Evolutionary conservation across 116 monocot genomes (phyloP).

Genomic region (Dioscorea cayenensis): DNA sequence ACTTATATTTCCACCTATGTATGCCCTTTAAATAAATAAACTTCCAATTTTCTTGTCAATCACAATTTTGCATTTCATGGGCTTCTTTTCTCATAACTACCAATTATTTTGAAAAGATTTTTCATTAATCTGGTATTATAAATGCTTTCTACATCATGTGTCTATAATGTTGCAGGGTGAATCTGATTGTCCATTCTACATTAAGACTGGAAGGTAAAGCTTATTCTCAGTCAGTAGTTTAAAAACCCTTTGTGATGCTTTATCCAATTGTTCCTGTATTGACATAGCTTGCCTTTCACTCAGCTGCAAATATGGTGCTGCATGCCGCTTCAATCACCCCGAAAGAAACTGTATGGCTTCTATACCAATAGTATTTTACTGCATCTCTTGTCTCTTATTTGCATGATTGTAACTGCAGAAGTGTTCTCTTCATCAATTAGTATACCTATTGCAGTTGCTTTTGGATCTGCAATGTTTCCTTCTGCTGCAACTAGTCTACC

Average conservation of each 20-base stretch:
- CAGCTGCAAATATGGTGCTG: conserved; percentile 94
- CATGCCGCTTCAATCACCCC: conserved; percentile 87
- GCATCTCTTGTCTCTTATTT: not conserved
- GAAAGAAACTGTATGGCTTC: conserved; percentile 48
- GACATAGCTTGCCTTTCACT: not conserved
- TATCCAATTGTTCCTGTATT: not conserved
- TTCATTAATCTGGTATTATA: too few relatives aligned
- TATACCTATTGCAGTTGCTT: conserved; percentile 15
- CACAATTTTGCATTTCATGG: too few relatives aligned
- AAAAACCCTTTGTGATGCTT: not conserved
- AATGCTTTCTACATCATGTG: not conserved
- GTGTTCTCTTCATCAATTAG: not conserved
- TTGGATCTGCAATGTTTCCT: conserved; percentile 29
- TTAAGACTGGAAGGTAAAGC: conserved; percentile 68
- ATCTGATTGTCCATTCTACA: conserved; percentile 88
- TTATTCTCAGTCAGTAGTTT: not conserved
- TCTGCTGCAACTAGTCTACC: conserved; percentile 35
- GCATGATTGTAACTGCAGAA: not conserved
- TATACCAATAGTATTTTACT: not conserved
- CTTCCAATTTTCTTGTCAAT: too few relatives aligned
- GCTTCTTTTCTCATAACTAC: too few relatives aligned
- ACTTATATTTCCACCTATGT: too few relatives aligned
- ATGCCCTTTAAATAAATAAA: too few relatives aligned
- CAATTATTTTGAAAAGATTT: too few relatives aligned
- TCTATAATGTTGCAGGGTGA: conserved; percentile 55